Percentiles rank a stretch among this genome's conserved stretches.
Conservation (phyloP, 345 rosid genomes). For the Mangifera indica region DNA sequence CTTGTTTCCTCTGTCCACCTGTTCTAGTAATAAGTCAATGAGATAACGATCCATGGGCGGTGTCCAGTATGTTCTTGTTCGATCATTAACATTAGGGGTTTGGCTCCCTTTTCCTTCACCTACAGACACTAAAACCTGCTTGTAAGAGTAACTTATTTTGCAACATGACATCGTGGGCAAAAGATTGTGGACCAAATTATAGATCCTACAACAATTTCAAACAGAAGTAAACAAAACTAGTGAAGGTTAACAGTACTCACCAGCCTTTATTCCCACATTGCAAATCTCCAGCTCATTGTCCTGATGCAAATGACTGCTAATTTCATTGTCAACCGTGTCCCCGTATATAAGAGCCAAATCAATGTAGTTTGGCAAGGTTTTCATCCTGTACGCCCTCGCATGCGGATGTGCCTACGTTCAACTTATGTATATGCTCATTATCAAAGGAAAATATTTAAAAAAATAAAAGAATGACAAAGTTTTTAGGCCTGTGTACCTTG, state of each 20-base stretch:
- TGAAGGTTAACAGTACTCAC: slow-evolving; percentile 33
- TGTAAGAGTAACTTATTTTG: slow-evolving; percentile 1
- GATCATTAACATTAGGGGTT: slow-evolving; percentile 40
- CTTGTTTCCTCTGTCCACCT: slow-evolving; percentile 72
- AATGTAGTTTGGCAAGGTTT: slow-evolving; percentile 61
- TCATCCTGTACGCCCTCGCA: slow-evolving; percentile 62
- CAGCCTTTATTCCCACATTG: slow-evolving; percentile 26
- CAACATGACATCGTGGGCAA: background rate
- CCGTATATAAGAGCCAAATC: slow-evolving; percentile 65
- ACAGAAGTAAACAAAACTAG: slow-evolving; percentile 11
- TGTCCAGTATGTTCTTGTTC: slow-evolving; percentile 83
- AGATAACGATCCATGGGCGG: slow-evolving; percentile 87
- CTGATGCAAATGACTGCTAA: slow-evolving; percentile 28
- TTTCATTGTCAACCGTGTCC: slow-evolving; percentile 32
- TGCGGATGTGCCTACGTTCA: slow-evolving; percentile 55
- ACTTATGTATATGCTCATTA: background rate
- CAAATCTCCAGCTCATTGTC: slow-evolving; percentile 41
- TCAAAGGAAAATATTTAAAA: background rate
- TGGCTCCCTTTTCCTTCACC: slow-evolving; percentile 47
- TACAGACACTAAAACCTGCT: slow-evolving; percentile 21
- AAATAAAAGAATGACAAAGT: background rate
- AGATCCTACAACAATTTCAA: background rate
- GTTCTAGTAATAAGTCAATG: slow-evolving; percentile 71
- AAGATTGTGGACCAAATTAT: slow-evolving; percentile 5
- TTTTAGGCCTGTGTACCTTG: slow-evolving; percentile 44